phyloP scores from a whole-genome alignment of 495 filamentous ascomycete genomes.

The Aspergillus olivimuriae region DNA sequence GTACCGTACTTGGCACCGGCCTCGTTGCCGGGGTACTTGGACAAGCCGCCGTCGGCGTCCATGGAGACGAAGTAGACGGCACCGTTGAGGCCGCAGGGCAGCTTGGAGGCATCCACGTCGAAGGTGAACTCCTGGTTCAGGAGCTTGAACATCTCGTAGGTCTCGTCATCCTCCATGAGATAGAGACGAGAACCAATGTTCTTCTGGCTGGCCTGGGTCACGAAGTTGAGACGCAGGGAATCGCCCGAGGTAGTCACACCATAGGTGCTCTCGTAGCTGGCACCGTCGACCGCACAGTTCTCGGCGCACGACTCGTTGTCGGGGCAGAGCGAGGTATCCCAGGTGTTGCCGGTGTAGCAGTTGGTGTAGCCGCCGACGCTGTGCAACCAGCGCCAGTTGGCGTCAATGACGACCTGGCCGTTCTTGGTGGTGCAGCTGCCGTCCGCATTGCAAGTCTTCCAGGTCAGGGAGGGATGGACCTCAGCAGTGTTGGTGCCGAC shows the following conservation, averaged over 20 bases:
- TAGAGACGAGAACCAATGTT: conserved; percentile 59
- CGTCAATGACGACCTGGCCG: conserved; percentile 55
- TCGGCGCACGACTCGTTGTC: conserved; percentile 46
- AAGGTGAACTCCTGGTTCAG: conserved; percentile 61
- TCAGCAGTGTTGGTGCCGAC: conserved; percentile 50
- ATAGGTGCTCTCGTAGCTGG: conserved; percentile 50
- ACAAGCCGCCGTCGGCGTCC: conserved; percentile 54
- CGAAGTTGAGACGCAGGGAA: conserved; percentile 50
- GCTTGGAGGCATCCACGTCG: conserved; percentile 57
- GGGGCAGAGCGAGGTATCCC: conserved; percentile 50
- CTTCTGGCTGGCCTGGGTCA: conserved; percentile 31
- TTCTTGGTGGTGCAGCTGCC: conserved; percentile 46
- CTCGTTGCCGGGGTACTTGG: conserved; percentile 48
- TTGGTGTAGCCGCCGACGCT: conserved; percentile 46
- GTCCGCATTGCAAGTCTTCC: conserved; percentile 45
- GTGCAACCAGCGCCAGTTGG: conserved; percentile 62
- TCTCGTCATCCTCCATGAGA: conserved; percentile 45
- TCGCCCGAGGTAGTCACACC: conserved; percentile 51
- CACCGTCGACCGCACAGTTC: conserved; percentile 57
- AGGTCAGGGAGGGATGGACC: conserved; percentile 53
- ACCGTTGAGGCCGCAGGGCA: conserved; percentile 67
- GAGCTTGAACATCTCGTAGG: conserved; percentile 56
- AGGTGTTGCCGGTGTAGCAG: conserved; percentile 59
- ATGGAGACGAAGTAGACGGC: conserved; percentile 65
- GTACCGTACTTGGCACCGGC: conserved; percentile 69